Evolutionary conservation across 2,329 filamentous ascomycete species (phyloP).

Genomic region (Penicillium crustosum): DNA sequence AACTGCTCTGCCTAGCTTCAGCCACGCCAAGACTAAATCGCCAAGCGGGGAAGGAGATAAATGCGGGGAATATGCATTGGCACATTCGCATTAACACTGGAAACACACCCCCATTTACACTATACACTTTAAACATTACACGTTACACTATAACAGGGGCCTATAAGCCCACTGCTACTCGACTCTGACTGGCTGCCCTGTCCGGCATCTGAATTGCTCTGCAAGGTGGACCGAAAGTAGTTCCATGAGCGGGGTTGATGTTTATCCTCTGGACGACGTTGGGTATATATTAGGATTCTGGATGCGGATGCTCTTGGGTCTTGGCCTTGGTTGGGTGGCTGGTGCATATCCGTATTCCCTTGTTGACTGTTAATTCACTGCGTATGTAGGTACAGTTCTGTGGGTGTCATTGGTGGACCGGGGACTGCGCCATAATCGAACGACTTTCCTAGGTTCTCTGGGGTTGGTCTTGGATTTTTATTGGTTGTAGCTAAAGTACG

Average conservation of each 20-base stretch:
- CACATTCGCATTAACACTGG: too few relatives aligned
- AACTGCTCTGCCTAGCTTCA: background rate
- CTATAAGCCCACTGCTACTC: background rate
- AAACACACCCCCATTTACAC: background rate
- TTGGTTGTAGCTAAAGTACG: background rate
- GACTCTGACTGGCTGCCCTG: background rate
- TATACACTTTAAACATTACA: background rate
- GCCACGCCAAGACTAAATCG: background rate
- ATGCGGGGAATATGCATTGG: constrained; percentile 1
- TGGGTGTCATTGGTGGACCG: background rate
- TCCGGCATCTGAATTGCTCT: background rate
- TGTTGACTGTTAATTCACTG: background rate
- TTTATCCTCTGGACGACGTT: background rate
- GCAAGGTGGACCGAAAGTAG: background rate
- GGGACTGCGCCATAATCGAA: background rate
- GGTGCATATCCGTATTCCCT: background rate
- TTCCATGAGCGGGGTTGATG: background rate
- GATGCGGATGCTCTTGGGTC: background rate
- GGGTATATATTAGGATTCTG: background rate
- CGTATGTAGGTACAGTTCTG: background rate
- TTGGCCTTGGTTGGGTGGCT: background rate
- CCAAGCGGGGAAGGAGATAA: constrained; percentile 1
- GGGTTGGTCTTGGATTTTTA: background rate
- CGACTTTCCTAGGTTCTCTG: background rate
- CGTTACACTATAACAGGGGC: background rate